Conservation (phyloP, 2,329 filamentous ascomycete species). For the Beauveria pseudobassiana region DNA sequence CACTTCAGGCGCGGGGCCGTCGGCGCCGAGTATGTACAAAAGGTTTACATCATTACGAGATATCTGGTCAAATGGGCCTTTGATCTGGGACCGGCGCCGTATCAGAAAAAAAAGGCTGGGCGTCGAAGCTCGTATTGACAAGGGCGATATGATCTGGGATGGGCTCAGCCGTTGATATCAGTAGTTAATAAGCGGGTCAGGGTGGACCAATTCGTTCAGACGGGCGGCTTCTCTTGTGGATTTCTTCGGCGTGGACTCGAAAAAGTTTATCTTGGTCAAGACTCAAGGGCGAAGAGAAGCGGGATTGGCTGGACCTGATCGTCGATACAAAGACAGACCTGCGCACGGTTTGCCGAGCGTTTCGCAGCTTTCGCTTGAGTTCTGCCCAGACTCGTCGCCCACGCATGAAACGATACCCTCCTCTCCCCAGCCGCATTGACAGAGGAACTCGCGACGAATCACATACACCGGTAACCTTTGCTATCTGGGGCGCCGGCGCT, state of each 20-base stretch:
- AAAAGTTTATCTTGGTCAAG: not conserved
- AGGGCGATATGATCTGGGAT: not conserved
- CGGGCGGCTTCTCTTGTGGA: not conserved
- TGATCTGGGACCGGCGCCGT: not conserved
- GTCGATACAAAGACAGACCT: not conserved
- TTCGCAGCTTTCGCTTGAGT: not conserved
- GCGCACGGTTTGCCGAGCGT: not conserved
- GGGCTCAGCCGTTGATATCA: not conserved
- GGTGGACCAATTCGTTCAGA: not conserved
- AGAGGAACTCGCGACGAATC: not conserved
- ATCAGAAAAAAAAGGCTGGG: not conserved
- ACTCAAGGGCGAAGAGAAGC: not conserved
- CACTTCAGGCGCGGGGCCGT: not conserved
- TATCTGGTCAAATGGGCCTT: not conserved
- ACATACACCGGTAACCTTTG: not conserved
- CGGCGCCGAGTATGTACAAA: not conserved
- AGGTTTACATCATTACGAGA: no score
- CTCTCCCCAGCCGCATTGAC: not conserved
- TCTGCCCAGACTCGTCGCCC: not conserved
- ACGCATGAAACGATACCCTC: not conserved
- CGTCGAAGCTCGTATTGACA: not conserved
- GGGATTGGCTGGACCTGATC: not conserved
- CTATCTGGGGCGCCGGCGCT: not conserved
- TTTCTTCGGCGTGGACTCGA: not conserved
- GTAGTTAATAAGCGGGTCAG: not conserved